phyloP scores from a whole-genome alignment of 306 rosid genomes.

The Quercus variabilis region DNA sequence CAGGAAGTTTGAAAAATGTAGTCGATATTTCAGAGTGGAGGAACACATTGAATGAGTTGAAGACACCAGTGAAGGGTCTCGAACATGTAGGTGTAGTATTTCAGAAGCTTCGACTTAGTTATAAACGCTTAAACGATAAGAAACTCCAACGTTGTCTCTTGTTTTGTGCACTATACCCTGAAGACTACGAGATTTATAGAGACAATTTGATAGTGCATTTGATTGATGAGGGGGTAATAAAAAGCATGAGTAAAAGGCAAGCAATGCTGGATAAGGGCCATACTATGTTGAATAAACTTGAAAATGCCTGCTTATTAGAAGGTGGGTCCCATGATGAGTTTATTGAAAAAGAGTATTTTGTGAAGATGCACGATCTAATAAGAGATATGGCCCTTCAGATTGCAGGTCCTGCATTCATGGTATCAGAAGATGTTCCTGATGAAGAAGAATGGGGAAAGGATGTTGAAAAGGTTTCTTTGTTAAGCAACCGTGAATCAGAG shows the following conservation, averaged over 20 bases:
- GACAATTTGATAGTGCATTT: slow-evolving; percentile 26
- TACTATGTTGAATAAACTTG: slow-evolving; percentile 20
- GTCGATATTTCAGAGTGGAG: slow-evolving; percentile 8
- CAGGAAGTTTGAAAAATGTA: slow-evolving; percentile 8
- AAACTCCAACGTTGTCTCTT: slow-evolving; percentile 17
- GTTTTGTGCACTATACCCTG: slow-evolving; percentile 22
- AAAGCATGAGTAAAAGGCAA: slow-evolving; percentile 25
- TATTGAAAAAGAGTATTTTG: background rate
- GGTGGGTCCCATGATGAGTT: background rate
- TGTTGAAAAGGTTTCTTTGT: too few relatives aligned
- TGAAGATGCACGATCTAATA: slow-evolving; percentile 21
- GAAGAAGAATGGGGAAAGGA: too few relatives aligned
- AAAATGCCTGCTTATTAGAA: background rate
- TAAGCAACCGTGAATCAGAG: too few relatives aligned
- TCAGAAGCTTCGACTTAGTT: slow-evolving; percentile 20
- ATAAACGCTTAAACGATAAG: background rate
- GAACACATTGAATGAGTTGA: slow-evolving; percentile 8
- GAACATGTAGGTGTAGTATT: slow-evolving; percentile 28
- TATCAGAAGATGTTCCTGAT: too few relatives aligned
- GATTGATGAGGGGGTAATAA: slow-evolving; percentile 22
- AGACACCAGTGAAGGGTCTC: background rate
- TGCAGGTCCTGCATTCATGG: too few relatives aligned
- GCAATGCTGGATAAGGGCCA: slow-evolving; percentile 20
- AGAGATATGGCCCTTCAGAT: slow-evolving; percentile 2
- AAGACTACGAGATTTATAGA: slow-evolving; percentile 24